Percentiles rank a stretch among this genome's conserved stretches.
Conservation (phyloP, 2,329 filamentous ascomycete species). For the Sporothrix globosa region DNA sequence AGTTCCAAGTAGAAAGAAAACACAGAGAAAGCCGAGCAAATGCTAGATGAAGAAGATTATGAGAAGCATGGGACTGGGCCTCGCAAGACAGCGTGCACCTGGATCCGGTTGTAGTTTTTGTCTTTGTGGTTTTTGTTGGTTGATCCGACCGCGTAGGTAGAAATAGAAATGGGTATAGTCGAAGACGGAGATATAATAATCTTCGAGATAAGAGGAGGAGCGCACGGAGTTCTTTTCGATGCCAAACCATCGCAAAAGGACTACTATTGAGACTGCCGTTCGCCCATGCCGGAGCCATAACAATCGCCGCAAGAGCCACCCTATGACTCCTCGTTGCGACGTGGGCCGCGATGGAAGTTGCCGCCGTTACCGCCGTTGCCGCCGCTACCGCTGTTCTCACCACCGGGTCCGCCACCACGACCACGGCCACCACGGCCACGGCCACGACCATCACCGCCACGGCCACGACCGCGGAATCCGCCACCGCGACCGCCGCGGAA, state of each 20-base stretch:
- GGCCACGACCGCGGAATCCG: slow-evolving; percentile 52
- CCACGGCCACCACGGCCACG: slow-evolving; percentile 34
- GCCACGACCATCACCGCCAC: slow-evolving; percentile 50
- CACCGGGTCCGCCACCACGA: slow-evolving; percentile 28
- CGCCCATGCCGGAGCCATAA: background rate
- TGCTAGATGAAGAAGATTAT: slow-evolving; percentile 25
- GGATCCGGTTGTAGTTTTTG: background rate
- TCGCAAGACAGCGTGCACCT: background rate
- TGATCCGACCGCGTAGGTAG: background rate
- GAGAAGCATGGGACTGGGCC: background rate
- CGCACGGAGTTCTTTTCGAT: background rate
- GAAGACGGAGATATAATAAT: background rate
- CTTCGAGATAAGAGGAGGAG: background rate
- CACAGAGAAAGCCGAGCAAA: slow-evolving; percentile 23
- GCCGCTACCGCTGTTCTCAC: slow-evolving; percentile 19
- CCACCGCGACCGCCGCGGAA: slow-evolving; percentile 58
- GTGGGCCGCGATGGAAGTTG: slow-evolving; percentile 25
- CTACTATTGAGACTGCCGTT: background rate
- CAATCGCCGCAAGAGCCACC: background rate
- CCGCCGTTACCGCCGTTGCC: slow-evolving; percentile 15
- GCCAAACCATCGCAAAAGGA: background rate
- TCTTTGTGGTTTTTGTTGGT: background rate
- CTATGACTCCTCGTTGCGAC: slow-evolving; percentile 32
- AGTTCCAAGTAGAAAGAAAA: background rate
- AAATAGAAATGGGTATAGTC: background rate